These are phyloP conservation scores for Ascoidea asiatica DNA, from an alignment of 805 yeast genomes.

Conservation along the genomic window DNA sequence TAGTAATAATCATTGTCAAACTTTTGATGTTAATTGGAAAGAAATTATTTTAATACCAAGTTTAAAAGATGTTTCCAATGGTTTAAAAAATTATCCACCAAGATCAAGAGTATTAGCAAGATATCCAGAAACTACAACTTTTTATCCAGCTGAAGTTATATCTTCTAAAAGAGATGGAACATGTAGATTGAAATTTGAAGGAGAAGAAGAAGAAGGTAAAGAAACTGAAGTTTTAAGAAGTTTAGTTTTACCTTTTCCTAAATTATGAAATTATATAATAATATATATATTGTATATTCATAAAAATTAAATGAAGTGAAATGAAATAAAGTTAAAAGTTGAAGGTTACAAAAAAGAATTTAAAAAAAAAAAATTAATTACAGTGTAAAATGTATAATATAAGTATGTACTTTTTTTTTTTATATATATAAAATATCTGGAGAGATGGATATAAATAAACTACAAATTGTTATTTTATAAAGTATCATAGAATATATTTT, in stretches of 20 bases:
- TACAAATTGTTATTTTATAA: too few relatives aligned
- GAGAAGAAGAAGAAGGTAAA: constrained; percentile 92
- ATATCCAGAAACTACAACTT: constrained; percentile 96
- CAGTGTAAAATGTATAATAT: too few relatives aligned
- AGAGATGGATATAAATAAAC: too few relatives aligned
- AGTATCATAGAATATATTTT: too few relatives aligned
- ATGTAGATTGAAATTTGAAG: constrained; percentile 78
- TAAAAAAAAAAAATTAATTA: too few relatives aligned
- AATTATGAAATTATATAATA: too few relatives aligned
- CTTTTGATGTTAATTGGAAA: constrained; percentile 70
- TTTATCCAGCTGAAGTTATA: constrained; percentile 86
- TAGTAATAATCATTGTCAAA: constrained; percentile 76
- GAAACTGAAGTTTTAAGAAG: constrained; percentile 87
- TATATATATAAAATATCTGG: too few relatives aligned
- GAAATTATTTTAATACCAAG: constrained; percentile 69
- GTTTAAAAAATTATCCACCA: constrained; percentile 43
- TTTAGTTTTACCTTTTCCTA: constrained; percentile 67
- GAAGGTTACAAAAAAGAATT: too few relatives aligned
- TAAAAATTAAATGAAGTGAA: too few relatives aligned
- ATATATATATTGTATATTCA: too few relatives aligned
- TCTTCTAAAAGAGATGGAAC: constrained; percentile 62
- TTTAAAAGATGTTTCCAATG: constrained; percentile 20
- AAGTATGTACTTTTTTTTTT: too few relatives aligned
- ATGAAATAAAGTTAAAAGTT: too few relatives aligned
- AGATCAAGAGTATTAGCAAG: constrained; percentile 82